Base-by-base conservation (phyloP, 768 basidiomycete genomes). In the Tylopilus sp. region DNA sequence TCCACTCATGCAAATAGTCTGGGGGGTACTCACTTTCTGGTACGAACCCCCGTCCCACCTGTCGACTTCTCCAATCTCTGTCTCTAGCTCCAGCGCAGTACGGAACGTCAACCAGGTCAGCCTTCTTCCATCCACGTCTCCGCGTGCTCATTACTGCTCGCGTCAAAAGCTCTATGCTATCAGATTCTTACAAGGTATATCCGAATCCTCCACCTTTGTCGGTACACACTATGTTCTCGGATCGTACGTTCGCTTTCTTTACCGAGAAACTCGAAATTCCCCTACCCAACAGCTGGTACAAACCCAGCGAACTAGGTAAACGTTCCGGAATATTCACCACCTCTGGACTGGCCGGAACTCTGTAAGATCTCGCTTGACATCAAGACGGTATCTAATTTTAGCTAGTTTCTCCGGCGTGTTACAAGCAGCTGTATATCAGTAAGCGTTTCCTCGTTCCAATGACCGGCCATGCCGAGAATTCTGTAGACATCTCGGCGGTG, bases 201-300 rank as follows among this genome's bases (percentile, higher is more conserved):
- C 82, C 8, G 87, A 89, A 67, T 79, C 86, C 0, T 87, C 86
- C 9, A 89, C 86, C 2, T 90, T 89, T 65, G 85, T 85, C 25
- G 87, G 87, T 31, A 83, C 84, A 16, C 85, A 86, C 57, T 86
- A 85, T 61, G 73, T 87, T 56, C 80, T 88, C 17, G 85, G 87
- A 57, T 83, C 83, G 85, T 86, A 61, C 53, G 83, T 76, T 2
- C 21, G 19, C 41, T 6, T 43, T 12, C 19, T 22, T 54, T 45
- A 21, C 31, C 28, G 19, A 0, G 25, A 21, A 19, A n/a, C 40
- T 21, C 8, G 14, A 52, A 28, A 44, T 19, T 40, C 10, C 29
- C 52, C 22, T 29, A 28, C 52, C 41, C 25, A 41, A 12, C 40
- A 84, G 84, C 16, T 88, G 86, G 87, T 87, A 87, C 65, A 86